Evolutionary conservation across 805 yeast species (phyloP), one percentile per base, ranked within the genome.

Genomic region (Candida sakaeoensis): DNA sequence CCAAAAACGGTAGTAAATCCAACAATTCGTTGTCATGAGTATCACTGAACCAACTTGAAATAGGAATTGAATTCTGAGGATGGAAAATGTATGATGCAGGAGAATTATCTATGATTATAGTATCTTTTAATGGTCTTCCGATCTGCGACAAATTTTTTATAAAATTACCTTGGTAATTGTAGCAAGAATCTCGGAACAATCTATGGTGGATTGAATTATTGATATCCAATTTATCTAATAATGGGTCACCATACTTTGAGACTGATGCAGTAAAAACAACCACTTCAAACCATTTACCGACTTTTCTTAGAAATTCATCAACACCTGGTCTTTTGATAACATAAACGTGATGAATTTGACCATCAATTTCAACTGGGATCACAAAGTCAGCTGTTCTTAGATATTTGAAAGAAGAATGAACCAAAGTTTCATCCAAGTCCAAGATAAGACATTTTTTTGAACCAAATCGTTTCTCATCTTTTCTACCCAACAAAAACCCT

Each of bases 81-180:
- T 93, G 98, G 72, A 93, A 86, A 41, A 91, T 82, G 63, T 93
- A 93, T n/a, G 96, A 87, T 3, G 98, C 96, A 1, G 99, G 98
- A 2, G 98, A 90, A 63, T 93, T 93, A 68, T 93, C 99, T 48
- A 93, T 80, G 49, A 93, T 93, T 42, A 93, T 89, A 32, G 85
- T 70, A 49, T 89, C 95, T 41, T 75, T 66, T 46, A 93, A 68
- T 2, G 96, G 96, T 53, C 99, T 74, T 9, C 99, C 99, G 51
- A 93, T 79, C 61, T 88, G 97, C 5, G 95, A 82, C 50, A 93
- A 71, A 58, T 93, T 91, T 66, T 93, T 93, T 58, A 93, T 88
- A 60, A 86, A 93, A 63, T 88, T 91, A 13, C 97, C 97, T 57
- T 90, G 95, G 61, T 87, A 86, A 59, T 83, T 88, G 61, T 79